Evolutionary conservation across 2,329 filamentous ascomycete genomes (phyloP), one percentile per base, ranked within the genome.

Genomic region (Microcera coccophila): DNA sequence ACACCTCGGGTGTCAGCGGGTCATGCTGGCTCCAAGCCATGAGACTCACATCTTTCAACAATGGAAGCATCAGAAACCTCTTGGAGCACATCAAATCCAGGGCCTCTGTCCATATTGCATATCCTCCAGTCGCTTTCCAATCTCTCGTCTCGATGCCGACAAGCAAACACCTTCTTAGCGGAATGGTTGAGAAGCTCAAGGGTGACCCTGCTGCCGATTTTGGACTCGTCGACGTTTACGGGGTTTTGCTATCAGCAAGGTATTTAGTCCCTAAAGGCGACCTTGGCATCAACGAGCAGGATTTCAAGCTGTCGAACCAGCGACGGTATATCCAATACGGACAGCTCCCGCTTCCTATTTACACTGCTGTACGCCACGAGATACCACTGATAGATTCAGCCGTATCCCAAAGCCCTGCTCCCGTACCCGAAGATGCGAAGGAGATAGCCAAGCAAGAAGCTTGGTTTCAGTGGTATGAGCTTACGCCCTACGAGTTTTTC

Each of bases 391-490:
- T 81, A 7, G 75, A 76, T 5, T 41, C 49, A 4, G 48, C 60
- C 55, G 4, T 60, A 54, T 41, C 59, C 4, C 41, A 52, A 26
- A 44, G 33, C 12, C 37, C 38, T 31, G 16, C 54, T 37, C 16
- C 61, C 58, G 36, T 67, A 24, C 40, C 72, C 1, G 74, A 82
- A 45, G 65, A 68, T 16, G 73, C 70, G 1, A 78, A 81, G 52
- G 69, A 73, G 50, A 63, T 69, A 38, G 71, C 76, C 9, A 80
- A 69, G 58, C 74, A 75, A 46, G 85, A 94, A 58, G 77, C 89
- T 3, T 97, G 90, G 87, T 98, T 97, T 57, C 91, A 98, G 58
- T 97, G 93, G 91, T 96, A 93, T 54, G 93, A 98, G 60, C 85
- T 91, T 57, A 94, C 89, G 0, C 91, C 91, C 0, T 96, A 94